Conservation (phyloP, 2,329 filamentous ascomycete species). For the Phoma sp. region DNA sequence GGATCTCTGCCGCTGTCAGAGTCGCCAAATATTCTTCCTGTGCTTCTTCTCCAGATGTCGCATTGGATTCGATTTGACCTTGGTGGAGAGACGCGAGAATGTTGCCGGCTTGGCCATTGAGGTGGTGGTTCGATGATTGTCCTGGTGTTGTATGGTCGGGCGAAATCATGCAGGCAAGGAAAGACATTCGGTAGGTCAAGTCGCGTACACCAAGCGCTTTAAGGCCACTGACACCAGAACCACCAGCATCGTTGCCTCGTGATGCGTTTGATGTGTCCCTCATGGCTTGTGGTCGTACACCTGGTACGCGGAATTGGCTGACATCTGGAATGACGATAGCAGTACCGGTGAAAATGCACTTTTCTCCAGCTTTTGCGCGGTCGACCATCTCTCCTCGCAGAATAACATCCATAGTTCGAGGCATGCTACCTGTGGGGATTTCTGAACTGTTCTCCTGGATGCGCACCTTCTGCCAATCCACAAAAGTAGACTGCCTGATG, state of each 20-base stretch:
- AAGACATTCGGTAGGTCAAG: constrained; percentile 93
- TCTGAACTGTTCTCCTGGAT: constrained; percentile 98
- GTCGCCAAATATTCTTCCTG: constrained; percentile 88
- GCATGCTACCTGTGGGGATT: constrained; percentile 98
- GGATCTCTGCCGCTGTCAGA: constrained; percentile 84
- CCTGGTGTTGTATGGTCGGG: constrained; percentile 85
- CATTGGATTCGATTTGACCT: constrained; percentile 66
- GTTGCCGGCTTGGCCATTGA: constrained; percentile 79
- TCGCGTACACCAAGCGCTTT: constrained; percentile 94
- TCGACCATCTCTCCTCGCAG: constrained; percentile 97
- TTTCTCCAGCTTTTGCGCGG: constrained; percentile 94
- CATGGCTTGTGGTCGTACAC: constrained; percentile 80
- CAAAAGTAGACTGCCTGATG: constrained; percentile 94
- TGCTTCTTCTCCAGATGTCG: constrained; percentile 78
- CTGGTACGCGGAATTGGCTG: constrained; percentile 90
- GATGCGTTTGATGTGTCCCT: constrained; percentile 79
- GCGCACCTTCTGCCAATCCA: constrained; percentile 98
- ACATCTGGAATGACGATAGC: constrained; percentile 97
- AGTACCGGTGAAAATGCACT: constrained; percentile 96
- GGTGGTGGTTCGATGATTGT: constrained; percentile 71
- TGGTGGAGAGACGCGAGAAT: constrained; percentile 86
- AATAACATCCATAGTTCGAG: constrained; percentile 96
- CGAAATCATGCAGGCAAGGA: constrained; percentile 94
- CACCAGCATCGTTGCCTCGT: constrained; percentile 80
- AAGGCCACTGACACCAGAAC: constrained; percentile 83